phyloP scores from a whole-genome alignment of 2,329 filamentous ascomycete species.

The Moelleriella libera region DNA sequence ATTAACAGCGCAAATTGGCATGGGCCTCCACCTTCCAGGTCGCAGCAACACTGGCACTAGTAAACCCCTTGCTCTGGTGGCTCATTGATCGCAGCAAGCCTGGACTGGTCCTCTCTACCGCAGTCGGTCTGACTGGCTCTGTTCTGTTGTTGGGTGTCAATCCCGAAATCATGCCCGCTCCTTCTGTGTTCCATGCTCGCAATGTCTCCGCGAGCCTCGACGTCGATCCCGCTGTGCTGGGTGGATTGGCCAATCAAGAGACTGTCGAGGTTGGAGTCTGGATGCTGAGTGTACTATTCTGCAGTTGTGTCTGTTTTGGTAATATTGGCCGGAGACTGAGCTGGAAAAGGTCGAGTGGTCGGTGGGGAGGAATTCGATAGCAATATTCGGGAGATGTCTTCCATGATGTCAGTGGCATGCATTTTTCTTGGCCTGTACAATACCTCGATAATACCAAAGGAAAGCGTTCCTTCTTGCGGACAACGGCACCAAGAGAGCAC shows the following conservation, averaged over 20 bases:
- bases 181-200: slow-evolving; percentile 26
- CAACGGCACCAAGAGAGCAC: too few species aligned
- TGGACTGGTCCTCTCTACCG: slow-evolving; percentile 65
- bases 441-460: too few species aligned
- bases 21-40: slow-evolving; percentile 95
- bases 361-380: slow-evolving; percentile 30
- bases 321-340: slow-evolving; percentile 79
- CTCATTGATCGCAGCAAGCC: slow-evolving; percentile 80
- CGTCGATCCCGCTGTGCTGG: slow-evolving; percentile 16
- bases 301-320: slow-evolving; percentile 88
- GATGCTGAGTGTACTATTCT: slow-evolving; percentile 89
- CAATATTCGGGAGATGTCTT: neutral
- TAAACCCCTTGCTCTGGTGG: slow-evolving; percentile 92
- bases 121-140: slow-evolving; percentile 63
- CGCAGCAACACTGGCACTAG: slow-evolving; percentile 74
- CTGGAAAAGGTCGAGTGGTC: slow-evolving; percentile 24
- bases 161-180: slow-evolving; percentile 62
- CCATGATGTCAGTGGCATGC: neutral
- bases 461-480: too few species aligned
- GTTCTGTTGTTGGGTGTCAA: slow-evolving; percentile 59
- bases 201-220: neutral
- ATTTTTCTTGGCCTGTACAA: neutral
- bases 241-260: slow-evolving; percentile 45
- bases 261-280: slow-evolving; percentile 65
- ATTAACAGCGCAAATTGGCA: slow-evolving; percentile 60